Conservation (phyloP, 2,329 filamentous ascomycete species). For the Aspergillus quadrilineatus region DNA sequence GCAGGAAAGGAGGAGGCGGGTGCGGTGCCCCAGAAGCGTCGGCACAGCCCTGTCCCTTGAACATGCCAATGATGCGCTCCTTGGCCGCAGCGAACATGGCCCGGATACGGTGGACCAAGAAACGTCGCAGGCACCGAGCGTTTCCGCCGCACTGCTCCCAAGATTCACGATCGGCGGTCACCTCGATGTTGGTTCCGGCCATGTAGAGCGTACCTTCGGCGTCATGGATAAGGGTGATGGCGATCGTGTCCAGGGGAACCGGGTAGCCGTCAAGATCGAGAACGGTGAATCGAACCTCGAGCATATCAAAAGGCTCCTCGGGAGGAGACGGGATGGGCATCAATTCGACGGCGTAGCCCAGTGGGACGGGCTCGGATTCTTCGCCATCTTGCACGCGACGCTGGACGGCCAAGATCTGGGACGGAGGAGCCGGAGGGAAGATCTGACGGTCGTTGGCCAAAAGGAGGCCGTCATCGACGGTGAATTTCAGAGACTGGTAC, state of each 20-base stretch:
- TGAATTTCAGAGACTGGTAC: slow-evolving; percentile 37
- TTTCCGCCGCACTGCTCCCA: slow-evolving; percentile 46
- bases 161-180: slow-evolving; percentile 37
- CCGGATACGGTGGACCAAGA: slow-evolving; percentile 42
- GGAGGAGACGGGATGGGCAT: slow-evolving; percentile 31
- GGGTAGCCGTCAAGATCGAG: slow-evolving; percentile 45
- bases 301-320: slow-evolving; percentile 36
- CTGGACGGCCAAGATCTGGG: slow-evolving; percentile 35
- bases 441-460: slow-evolving; percentile 41
- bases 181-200: slow-evolving; percentile 38
- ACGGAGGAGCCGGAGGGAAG: slow-evolving; percentile 37
- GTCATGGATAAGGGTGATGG: slow-evolving; percentile 41
- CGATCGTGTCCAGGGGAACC: slow-evolving; percentile 46
- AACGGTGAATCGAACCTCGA: slow-evolving; percentile 46
- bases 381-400: slow-evolving; percentile 36
- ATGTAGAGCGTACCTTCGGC: slow-evolving; percentile 38
- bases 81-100: slow-evolving; percentile 40
- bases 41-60: slow-evolving; percentile 30
- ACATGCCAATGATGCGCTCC: slow-evolving; percentile 32
- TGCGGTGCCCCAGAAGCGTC: slow-evolving; percentile 18
- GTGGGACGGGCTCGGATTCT: slow-evolving; percentile 36
- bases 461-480: slow-evolving; percentile 34
- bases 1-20: slow-evolving; percentile 8
- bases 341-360: slow-evolving; percentile 47
- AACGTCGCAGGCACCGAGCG: slow-evolving; percentile 38